Conservation (phyloP, 768 basidiomycete species). For the Boletellus emodensis region DNA sequence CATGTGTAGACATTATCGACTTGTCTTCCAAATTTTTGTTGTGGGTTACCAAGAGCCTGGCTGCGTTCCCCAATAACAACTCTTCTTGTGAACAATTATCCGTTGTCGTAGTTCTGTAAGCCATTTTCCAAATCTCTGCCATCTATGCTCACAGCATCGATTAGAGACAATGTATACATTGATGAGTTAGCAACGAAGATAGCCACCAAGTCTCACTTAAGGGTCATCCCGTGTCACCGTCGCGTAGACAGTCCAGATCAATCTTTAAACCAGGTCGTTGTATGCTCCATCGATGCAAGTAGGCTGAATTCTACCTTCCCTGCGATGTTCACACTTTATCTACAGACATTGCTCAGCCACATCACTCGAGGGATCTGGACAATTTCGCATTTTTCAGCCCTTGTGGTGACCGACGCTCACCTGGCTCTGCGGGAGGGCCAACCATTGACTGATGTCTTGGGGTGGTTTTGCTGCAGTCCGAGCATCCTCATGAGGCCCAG, state of each 20-base stretch:
- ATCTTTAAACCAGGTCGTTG: slow-evolving; percentile 33
- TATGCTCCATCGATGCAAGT: slow-evolving; percentile 41
- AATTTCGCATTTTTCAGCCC: slow-evolving; percentile 41
- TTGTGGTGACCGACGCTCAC: slow-evolving; percentile 45
- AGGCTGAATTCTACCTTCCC: slow-evolving; percentile 3
- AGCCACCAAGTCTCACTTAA: slow-evolving; percentile 15
- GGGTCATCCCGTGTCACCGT: slow-evolving; percentile 10
- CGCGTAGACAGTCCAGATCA: slow-evolving; percentile 15
- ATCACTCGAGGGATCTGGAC: slow-evolving; percentile 35
- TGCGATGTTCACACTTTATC: slow-evolving; percentile 2
- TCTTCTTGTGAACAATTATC: slow-evolving; percentile 11
- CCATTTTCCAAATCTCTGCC: background rate
- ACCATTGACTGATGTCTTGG: slow-evolving; percentile 42
- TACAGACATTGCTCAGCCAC: slow-evolving; percentile 40
- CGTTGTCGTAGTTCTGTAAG: slow-evolving; percentile 21
- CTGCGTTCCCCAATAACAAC: background rate
- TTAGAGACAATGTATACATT: slow-evolving; percentile 10
- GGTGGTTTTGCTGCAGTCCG: slow-evolving; percentile 40
- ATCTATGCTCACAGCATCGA: background rate
- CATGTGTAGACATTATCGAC: slow-evolving; percentile 14
- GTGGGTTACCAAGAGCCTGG: slow-evolving; percentile 10
- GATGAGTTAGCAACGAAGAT: slow-evolving; percentile 17
- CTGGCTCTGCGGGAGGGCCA: slow-evolving; percentile 35
- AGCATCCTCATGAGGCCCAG: slow-evolving; percentile 38
- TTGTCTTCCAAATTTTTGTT: slow-evolving; percentile 17